Percentiles rank a stretch among this genome's conserved stretches.
phyloP scores from a whole-genome alignment of 2,329 filamentous ascomycete species.

The Colletotrichum musae region DNA sequence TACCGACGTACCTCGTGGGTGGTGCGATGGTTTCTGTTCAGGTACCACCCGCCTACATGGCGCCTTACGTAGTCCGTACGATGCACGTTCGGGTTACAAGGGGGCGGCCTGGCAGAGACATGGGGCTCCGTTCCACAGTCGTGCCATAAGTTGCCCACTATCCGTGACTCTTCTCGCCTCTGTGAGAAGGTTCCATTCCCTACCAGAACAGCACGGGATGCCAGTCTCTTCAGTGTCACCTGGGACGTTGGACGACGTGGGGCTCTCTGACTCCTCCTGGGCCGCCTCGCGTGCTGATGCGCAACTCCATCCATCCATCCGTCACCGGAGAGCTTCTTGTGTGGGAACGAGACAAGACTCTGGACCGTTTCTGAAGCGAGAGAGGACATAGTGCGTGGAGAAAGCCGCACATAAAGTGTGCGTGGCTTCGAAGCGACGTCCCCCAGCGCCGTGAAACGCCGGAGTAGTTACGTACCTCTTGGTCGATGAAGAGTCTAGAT shows the following conservation, averaged over 20 bases:
- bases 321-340: slow-evolving; percentile 4
- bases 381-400: slow-evolving; percentile 2
- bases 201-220: slow-evolving; percentile 5
- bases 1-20: background rate
- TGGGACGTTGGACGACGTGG: background rate
- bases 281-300: background rate
- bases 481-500: slow-evolving; percentile 37
- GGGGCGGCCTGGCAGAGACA: background rate
- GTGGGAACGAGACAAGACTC: slow-evolving; percentile 12
- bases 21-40: slow-evolving; percentile 2
- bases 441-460: slow-evolving; percentile 29
- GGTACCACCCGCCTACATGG: too few species aligned
- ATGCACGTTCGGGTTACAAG: slow-evolving; percentile 12
- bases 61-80: too few species aligned
- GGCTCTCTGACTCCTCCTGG: background rate
- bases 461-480: slow-evolving; percentile 15
- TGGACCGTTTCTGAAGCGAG: background rate
- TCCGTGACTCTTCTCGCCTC: slow-evolving; percentile 11
- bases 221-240: slow-evolving; percentile 9
- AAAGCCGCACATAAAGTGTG: background rate
- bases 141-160: slow-evolving; percentile 23
- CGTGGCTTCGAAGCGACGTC: slow-evolving; percentile 9
- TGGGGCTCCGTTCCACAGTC: slow-evolving; percentile 22
- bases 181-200: slow-evolving; percentile 14
- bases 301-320: background rate